phyloP scores from a whole-genome alignment of 2,329 filamentous ascomycete species.

The Epichloe gansuensis region DNA sequence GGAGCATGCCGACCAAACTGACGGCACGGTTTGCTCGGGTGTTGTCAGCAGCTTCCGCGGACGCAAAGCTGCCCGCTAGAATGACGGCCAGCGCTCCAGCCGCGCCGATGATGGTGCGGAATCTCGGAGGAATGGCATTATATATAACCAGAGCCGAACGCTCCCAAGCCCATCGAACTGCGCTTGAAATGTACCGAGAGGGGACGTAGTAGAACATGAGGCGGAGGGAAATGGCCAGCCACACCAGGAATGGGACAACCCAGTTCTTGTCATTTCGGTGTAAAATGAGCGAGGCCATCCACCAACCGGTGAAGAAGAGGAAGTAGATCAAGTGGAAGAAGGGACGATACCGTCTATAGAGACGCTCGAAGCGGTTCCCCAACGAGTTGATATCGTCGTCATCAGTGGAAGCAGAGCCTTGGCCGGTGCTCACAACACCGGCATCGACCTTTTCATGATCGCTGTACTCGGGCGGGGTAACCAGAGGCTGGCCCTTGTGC shows the following conservation, averaged over 20 bases:
- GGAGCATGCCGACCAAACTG: conserved; percentile 62
- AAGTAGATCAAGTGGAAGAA: conserved; percentile 34
- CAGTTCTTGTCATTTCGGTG: conserved; percentile 64
- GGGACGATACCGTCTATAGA: conserved; percentile 33
- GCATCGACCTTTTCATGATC: conserved; percentile 26
- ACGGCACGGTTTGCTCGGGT: conserved; percentile 68
- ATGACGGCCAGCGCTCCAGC: conserved; percentile 55
- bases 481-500: conserved; percentile 8
- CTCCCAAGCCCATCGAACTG: conserved; percentile 55
- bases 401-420: conserved; percentile 13
- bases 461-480: conserved; percentile 24
- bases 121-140: conserved; percentile 50
- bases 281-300: conserved; percentile 61
- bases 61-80: conserved; percentile 64
- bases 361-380: conserved; percentile 14
- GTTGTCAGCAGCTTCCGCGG: conserved; percentile 59
- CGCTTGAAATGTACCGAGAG: conserved; percentile 50
- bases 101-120: conserved; percentile 51
- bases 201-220: conserved; percentile 63
- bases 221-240: conserved; percentile 60
- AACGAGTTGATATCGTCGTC: conserved; percentile 6
- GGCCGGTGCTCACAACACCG: conserved; percentile 18
- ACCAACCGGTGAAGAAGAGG: conserved; percentile 46
- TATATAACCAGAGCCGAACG: conserved; percentile 47
- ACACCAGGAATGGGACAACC: conserved; percentile 74